A percentile compares a stretch with the other conserved stretches of the same genome.
phyloP scores from a whole-genome alignment of 2,329 filamentous ascomycete genomes.

The Arthrinium phaeospermum region DNA sequence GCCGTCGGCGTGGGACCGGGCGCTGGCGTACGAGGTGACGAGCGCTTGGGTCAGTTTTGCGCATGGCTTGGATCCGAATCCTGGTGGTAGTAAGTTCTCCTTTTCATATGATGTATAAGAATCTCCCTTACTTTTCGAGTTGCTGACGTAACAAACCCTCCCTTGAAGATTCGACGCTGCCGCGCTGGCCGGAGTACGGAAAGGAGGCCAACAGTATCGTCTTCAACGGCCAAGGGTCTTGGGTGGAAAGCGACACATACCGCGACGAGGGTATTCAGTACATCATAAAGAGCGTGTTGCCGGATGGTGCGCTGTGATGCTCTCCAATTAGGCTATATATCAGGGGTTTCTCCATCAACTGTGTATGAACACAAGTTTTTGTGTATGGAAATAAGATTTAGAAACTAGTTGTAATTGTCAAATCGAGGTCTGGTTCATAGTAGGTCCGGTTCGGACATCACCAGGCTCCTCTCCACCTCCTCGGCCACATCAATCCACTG shows the following conservation, averaged over 20 bases:
- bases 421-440: too few species aligned
- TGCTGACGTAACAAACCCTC: background rate
- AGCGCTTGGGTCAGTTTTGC: conserved; percentile 52
- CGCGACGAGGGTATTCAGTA: conserved; percentile 52
- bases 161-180: conserved; percentile 22
- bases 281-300: conserved; percentile 34
- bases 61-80: conserved; percentile 49
- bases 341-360: too few species aligned
- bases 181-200: conserved; percentile 33
- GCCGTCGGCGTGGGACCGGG: conserved; percentile 44
- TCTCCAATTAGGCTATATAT: background rate
- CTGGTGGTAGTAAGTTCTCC: background rate
- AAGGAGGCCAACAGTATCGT: conserved; percentile 51
- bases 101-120: background rate
- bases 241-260: conserved; percentile 53
- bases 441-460: too few species aligned
- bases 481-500: conserved; percentile 32
- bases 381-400: too few species aligned
- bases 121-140: background rate
- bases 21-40: conserved; percentile 44
- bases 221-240: conserved; percentile 49
- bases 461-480: conserved; percentile 22
- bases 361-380: too few species aligned
- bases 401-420: too few species aligned
- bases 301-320: background rate